phyloP scores from a whole-genome alignment of 805 yeast genomes.

The Wickerhamiella dianesei region DNA sequence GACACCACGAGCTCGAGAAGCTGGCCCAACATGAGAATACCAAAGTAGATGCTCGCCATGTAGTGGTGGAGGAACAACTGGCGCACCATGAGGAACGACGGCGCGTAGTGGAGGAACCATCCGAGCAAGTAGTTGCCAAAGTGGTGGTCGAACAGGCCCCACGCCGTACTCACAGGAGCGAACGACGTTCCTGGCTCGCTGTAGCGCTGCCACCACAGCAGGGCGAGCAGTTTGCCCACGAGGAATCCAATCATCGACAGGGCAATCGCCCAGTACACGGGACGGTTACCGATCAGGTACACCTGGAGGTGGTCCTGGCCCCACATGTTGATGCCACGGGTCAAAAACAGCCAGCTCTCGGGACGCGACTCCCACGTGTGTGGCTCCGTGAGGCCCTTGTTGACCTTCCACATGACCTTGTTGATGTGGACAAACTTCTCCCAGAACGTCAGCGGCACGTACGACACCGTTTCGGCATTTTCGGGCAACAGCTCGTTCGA shows the following conservation, averaged over 20 bases:
- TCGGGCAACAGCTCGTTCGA: slow-evolving; percentile 36
- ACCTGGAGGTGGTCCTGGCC: slow-evolving; percentile 33
- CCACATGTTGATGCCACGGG: slow-evolving; percentile 49
- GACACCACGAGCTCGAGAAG: slow-evolving; percentile 26
- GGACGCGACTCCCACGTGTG: slow-evolving; percentile 45
- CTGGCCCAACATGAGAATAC: slow-evolving; percentile 63
- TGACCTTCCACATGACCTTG: slow-evolving; percentile 39
- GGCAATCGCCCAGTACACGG: slow-evolving; percentile 38
- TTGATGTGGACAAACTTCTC: slow-evolving; percentile 44
- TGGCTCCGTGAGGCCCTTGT: slow-evolving; percentile 34
- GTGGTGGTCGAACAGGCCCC: slow-evolving; percentile 23
- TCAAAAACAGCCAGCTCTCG: slow-evolving; percentile 46
- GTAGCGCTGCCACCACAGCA: slow-evolving; percentile 30
- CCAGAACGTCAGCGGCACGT: slow-evolving; percentile 31
- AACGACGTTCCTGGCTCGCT: slow-evolving; percentile 16
- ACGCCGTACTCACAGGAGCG: slow-evolving; percentile 18
- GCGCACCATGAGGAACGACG: slow-evolving; percentile 72
- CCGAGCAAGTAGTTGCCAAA: slow-evolving; percentile 39
- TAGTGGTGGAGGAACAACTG: slow-evolving; percentile 91
- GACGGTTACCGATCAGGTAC: slow-evolving; percentile 52
- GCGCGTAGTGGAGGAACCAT: slow-evolving; percentile 44
- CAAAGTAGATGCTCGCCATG: slow-evolving; percentile 84
- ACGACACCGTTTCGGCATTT: slow-evolving; percentile 26
- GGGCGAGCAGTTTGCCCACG: slow-evolving; percentile 19
- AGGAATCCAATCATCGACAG: slow-evolving; percentile 22